Conservation (phyloP, 78 protist species). For the Creolimax fragrantissima region DNA sequence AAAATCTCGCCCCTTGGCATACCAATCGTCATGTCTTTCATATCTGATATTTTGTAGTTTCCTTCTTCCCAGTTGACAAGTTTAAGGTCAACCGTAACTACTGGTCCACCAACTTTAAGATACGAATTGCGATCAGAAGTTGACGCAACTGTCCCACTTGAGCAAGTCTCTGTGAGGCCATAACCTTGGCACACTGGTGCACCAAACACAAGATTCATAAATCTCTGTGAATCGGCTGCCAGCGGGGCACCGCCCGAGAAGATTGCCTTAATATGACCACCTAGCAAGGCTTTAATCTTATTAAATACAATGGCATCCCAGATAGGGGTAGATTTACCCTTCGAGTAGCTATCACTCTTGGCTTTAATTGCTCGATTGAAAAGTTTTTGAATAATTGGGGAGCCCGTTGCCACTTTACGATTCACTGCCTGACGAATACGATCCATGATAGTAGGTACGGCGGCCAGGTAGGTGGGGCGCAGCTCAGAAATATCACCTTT, state of each 20-base stretch:
- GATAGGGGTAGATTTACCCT: background rate
- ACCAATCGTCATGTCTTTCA: background rate
- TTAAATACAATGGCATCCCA: constrained; percentile 51
- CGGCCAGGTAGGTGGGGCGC: constrained; percentile 57
- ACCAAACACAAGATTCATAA: constrained; percentile 5
- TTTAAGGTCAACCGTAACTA: background rate
- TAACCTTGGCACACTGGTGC: constrained; percentile 34
- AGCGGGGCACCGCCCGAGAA: constrained; percentile 70
- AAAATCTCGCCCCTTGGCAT: constrained; percentile 62
- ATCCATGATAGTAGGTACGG: constrained; percentile 68
- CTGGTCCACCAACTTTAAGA: constrained; percentile 9
- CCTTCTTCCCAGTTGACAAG: constrained; percentile 12
- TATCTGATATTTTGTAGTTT: background rate
- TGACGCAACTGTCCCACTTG: background rate
- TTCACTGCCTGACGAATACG: constrained; percentile 38
- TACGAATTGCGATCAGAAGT: background rate
- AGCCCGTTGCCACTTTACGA: background rate
- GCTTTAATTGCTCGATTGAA: constrained; percentile 18
- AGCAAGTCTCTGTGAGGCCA: constrained; percentile 53
- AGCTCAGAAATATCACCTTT: constrained; percentile 40
- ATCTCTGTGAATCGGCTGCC: constrained; percentile 25
- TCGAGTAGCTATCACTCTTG: background rate
- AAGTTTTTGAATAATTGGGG: background rate
- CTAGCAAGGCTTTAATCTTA: constrained; percentile 4
- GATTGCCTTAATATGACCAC: constrained; percentile 2